Evolutionary conservation across 768 basidiomycete genomes (phyloP), one percentile per base, ranked within the genome.

Genomic region (Auricularia sp.): DNA sequence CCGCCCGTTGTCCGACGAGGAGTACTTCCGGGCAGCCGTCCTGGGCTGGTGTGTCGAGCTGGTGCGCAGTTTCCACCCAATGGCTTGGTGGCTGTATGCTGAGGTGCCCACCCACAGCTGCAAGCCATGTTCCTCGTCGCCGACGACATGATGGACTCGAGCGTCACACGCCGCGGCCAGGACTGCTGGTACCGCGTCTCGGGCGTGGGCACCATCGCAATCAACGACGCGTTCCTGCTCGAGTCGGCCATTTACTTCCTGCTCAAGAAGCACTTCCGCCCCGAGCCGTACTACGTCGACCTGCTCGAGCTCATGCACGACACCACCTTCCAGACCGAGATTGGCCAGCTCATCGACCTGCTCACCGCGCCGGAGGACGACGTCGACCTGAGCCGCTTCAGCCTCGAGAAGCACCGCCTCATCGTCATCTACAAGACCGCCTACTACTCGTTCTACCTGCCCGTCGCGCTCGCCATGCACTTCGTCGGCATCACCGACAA

Each of bases 341-440:
- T 97, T 76, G 97, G 97, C 1, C 96, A 98, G 76, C 81, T 99
- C 63, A 88, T 98, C 67, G 96, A 98, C 76, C 78, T 99, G 61
- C 90, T 98, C 77, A 98, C 94, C 7, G 96, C 96, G 0, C 91
- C 94, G 0, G 96, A 98, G 72, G 88, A 94, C 70, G 74, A 78
- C 18, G 90, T 98, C 62, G 94, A 99, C 72, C 80, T 98, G 61
- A 79, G 73, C 76, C 89, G 89, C 70, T 99, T 98, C 78, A 93
- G 91, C 3, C 80, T 96, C 21, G 80, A 90, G 65, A 91, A 90
- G 91, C 94, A 98, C 73, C 83, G 85, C 66, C 83, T 92, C 65
- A 98, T 98, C 74, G 96, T 98, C 63, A 82, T 92, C 67, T 98
- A 94, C 85, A 99, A 99, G 78, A 98, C 96, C 35, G 92, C 96